These are phyloP conservation scores for Aphanomyces invadans DNA, from an alignment of 352 stramenopile species.

Conservation along the genomic window DNA sequence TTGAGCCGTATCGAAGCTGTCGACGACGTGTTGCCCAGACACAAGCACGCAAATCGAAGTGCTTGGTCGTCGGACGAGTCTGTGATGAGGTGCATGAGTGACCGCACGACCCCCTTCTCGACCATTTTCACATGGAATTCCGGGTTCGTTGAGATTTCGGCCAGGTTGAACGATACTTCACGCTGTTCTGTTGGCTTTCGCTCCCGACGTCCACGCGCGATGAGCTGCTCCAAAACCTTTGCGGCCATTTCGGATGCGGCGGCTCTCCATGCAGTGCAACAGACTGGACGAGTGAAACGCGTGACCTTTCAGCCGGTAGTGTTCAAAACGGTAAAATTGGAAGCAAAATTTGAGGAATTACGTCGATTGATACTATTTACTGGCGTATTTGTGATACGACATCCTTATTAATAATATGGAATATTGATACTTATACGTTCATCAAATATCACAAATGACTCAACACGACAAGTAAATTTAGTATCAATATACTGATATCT, in stretches of 20 bases:
- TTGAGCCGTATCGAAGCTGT: slow-evolving; percentile 73
- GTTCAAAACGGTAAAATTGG: too few species aligned
- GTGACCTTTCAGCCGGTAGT: slow-evolving; percentile 3
- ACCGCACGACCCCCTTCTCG: slow-evolving; percentile 90
- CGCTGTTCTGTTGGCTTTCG: slow-evolving; percentile 92
- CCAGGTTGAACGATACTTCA: slow-evolving; percentile 93
- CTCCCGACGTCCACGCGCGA: slow-evolving; percentile 92
- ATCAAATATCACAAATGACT: neutral
- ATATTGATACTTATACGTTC: neutral
- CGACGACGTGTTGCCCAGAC: slow-evolving; percentile 92
- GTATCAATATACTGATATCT: slow-evolving; percentile 4
- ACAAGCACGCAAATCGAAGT: slow-evolving; percentile 90
- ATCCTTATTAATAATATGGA: too few species aligned
- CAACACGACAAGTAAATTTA: neutral
- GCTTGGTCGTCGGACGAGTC: slow-evolving; percentile 90
- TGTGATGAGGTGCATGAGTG: slow-evolving; percentile 85
- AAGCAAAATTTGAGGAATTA: too few species aligned
- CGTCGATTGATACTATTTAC: too few species aligned
- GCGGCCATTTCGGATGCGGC: slow-evolving; percentile 30
- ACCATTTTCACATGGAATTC: slow-evolving; percentile 92
- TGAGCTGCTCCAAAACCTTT: slow-evolving; percentile 94
- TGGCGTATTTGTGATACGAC: too few species aligned
- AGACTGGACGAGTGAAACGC: neutral
- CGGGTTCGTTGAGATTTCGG: slow-evolving; percentile 91
- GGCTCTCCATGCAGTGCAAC: neutral